Evolutionary conservation across 2,329 filamentous ascomycete species (phyloP).

Genomic region (Colletotrichum sp.): DNA sequence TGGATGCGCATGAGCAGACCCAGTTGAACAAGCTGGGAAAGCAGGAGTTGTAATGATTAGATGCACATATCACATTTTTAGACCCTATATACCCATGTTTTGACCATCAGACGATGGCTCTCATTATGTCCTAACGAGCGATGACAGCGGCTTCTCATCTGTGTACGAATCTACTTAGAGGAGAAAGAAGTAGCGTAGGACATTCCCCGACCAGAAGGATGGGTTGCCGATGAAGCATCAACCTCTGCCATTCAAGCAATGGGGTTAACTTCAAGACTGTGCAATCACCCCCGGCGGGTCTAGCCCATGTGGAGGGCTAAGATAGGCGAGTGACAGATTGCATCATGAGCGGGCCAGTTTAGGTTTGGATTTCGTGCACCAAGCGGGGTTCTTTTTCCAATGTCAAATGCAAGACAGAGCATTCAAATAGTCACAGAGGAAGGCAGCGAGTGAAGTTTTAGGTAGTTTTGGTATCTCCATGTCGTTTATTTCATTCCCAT

Average conservation of each 20-base stretch:
- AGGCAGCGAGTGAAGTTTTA: background rate
- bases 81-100: slow-evolving; percentile 3
- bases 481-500: slow-evolving; percentile 21
- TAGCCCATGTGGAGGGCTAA: background rate
- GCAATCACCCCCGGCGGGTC: background rate
- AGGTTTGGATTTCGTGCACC: background rate
- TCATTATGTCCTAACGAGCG: background rate
- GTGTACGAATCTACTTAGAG: background rate
- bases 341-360: background rate
- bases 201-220: background rate
- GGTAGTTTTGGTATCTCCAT: slow-evolving; percentile 17
- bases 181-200: background rate
- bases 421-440: background rate
- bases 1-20: slow-evolving; percentile 17
- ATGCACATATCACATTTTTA: background rate
- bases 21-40: slow-evolving; percentile 18
- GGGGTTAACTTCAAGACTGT: background rate
- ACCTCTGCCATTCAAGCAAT: background rate
- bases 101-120: background rate
- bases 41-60: slow-evolving; percentile 33
- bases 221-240: background rate
- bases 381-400: background rate
- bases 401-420: background rate
- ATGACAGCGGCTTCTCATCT: background rate
- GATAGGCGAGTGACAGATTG: background rate